Conservation (phyloP, 1,284 basidiomycete species). For the Sphaerobolus stellatus region DNA sequence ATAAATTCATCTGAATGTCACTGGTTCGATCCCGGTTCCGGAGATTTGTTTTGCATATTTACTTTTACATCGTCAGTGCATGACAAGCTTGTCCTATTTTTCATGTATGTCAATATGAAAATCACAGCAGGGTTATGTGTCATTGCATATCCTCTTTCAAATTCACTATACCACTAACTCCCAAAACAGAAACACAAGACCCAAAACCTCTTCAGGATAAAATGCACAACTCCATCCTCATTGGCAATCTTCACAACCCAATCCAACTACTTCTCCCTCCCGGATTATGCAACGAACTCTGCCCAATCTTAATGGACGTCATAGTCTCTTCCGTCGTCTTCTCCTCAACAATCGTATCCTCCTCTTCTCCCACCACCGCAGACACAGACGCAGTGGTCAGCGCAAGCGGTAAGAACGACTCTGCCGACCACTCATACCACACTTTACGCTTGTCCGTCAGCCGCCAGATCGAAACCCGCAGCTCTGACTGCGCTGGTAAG, state of each 20-base stretch:
- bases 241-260: constrained; percentile 62
- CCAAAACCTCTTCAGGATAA: background rate
- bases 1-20: constrained; percentile 11
- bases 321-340: constrained; percentile 28
- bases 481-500: constrained; percentile 86
- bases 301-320: constrained; percentile 81
- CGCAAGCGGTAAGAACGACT: constrained; percentile 74
- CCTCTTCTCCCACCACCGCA: constrained; percentile 17
- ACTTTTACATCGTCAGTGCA: background rate
- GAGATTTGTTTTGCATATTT: constrained; percentile 8
- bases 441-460: constrained; percentile 84
- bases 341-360: constrained; percentile 16
- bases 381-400: constrained; percentile 38
- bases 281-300: constrained; percentile 89
- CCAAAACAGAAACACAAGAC: background rate
- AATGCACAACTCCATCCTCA: too few relatives aligned
- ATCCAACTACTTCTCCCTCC: constrained; percentile 91
- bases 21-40: constrained; percentile 13
- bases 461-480: constrained; percentile 94
- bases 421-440: constrained; percentile 99
- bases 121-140: too few relatives aligned
- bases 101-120: too few relatives aligned
- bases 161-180: too few relatives aligned
- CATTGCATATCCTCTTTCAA: too few relatives aligned
- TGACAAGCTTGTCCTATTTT: too few relatives aligned